Evolutionary conservation across 768 basidiomycete species (phyloP), one percentile per base, ranked within the genome.

Genomic region (Xerocomus brunneocitrinus): DNA sequence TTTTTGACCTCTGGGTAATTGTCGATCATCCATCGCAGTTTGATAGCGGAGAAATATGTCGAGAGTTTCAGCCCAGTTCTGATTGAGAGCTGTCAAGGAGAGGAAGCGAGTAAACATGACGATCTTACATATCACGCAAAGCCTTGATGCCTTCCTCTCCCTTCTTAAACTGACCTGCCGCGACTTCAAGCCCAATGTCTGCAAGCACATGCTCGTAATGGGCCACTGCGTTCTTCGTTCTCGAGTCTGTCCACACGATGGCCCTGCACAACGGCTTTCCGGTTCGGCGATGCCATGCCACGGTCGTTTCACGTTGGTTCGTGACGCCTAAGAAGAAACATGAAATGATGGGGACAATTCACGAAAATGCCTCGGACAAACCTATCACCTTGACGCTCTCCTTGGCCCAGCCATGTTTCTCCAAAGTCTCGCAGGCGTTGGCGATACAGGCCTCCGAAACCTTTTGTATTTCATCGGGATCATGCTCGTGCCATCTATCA

Each of bases 1-100:
- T 80, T 76, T 32, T 77, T 70, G 50, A 98, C 92, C 30, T 84
- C 81, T 4, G 79, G 76, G 64, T 87, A 72, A 66, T 98, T 84
- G 67, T 95, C 89, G 56, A 95, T 83, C 89, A 99, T 92, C 95
- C 95, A 99, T 42, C 89, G 83, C 57, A 97, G 77, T 73, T 98
- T 98, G 69, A 97, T 87, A 16, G 88, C 95, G 24, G 95, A 97
- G 74, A 99, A 99, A 73, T 99, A 99, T 0, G 95, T 98, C 14
- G 95, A 97, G 8, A 98, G 77, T n/a, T 89, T 90, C 36, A 97
- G 81, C 32, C 95, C 95, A 45, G 93, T 95, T 55, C 91, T 95
- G 58, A 49, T 5, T 10, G 32, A 48, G 27, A 3, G 41, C 22
- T 4, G 30, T 43, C 6, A 28, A 44, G 44, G 12, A 55, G 44